Percentiles rank a stretch among this genome's conserved stretches.
phyloP scores from a whole-genome alignment of 306 rosid species.

The Glycine tomentella region DNA sequence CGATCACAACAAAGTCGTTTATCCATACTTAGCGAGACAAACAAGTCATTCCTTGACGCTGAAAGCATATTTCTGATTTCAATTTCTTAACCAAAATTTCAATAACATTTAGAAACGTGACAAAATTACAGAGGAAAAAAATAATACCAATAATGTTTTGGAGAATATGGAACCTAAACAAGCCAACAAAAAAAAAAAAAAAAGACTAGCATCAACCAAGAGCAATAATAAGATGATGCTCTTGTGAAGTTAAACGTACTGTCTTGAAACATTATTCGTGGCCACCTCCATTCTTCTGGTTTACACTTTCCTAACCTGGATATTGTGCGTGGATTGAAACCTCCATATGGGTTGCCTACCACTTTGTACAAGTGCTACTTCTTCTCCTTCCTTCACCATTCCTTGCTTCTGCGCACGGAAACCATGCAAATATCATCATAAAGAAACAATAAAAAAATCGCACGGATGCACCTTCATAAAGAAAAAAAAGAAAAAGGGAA shows the following conservation, averaged over 20 bases:
- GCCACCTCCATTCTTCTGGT: background rate
- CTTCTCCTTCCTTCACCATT: conserved; percentile 96
- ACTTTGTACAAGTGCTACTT: conserved; percentile 95
- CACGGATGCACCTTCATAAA: too few species aligned
- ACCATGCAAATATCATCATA: conserved; percentile 11
- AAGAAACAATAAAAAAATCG: background rate
- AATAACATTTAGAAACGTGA: conserved; percentile 10
- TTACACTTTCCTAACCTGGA: conserved; percentile 85
- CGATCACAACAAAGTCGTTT: too few species aligned
- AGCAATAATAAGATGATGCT: background rate
- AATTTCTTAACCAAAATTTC: conserved; percentile 31
- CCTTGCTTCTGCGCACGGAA: conserved; percentile 77
- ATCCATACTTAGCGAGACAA: background rate
- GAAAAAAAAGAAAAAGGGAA: too few species aligned
- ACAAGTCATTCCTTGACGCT: background rate
- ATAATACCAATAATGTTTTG: background rate
- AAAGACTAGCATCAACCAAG: conserved; percentile 25
- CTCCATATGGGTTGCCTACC: conserved; percentile 99
- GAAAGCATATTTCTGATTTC: conserved; percentile 18
- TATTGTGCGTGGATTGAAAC: conserved; percentile 95
- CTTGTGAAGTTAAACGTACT: background rate
- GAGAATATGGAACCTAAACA: conserved; percentile 35
- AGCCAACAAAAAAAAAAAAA: background rate
- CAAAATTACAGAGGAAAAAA: background rate
- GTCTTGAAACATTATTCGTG: conserved; percentile 24